Conservation (phyloP, 164 flowering plant genomes). For the Vitis cinerea region DNA sequence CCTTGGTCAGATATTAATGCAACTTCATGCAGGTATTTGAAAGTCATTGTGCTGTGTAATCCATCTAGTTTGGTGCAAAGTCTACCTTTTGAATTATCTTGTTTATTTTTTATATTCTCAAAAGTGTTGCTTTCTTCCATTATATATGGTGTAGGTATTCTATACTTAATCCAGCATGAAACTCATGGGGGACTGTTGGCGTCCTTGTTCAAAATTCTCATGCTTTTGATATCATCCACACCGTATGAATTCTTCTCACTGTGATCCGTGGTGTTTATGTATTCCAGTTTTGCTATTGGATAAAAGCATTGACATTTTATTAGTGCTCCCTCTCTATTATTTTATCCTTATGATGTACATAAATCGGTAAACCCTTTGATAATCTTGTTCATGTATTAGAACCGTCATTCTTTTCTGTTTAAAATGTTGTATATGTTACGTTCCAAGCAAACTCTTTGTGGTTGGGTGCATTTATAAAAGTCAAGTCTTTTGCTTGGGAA, state of each 20-base stretch:
- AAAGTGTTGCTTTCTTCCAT: not conserved
- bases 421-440: too few species aligned
- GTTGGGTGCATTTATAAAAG: too few species aligned
- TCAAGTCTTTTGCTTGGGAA: too few species aligned
- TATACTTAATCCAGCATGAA: constrained; percentile 68
- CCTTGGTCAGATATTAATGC: constrained; percentile 87
- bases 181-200: constrained; percentile 66
- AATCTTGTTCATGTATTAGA: too few species aligned
- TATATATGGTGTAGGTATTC: constrained; percentile 51
- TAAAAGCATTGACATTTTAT: not conserved
- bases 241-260: constrained; percentile 60
- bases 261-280: not conserved
- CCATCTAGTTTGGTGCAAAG: constrained; percentile 1
- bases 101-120: not conserved
- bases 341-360: not conserved
- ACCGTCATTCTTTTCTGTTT: too few species aligned
- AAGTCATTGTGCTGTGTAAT: constrained; percentile 1
- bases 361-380: not conserved
- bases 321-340: not conserved
- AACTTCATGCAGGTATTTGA: constrained; percentile 75
- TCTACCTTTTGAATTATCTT: not conserved
- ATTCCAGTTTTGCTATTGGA: not conserved
- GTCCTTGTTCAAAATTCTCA: constrained; percentile 72
- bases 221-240: constrained; percentile 77
- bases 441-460: too few species aligned